Evolutionary conservation across 2,329 filamentous ascomycete species (phyloP), one percentile per base, ranked within the genome.

Genomic region (Pseudogymnoascus sp.): DNA sequence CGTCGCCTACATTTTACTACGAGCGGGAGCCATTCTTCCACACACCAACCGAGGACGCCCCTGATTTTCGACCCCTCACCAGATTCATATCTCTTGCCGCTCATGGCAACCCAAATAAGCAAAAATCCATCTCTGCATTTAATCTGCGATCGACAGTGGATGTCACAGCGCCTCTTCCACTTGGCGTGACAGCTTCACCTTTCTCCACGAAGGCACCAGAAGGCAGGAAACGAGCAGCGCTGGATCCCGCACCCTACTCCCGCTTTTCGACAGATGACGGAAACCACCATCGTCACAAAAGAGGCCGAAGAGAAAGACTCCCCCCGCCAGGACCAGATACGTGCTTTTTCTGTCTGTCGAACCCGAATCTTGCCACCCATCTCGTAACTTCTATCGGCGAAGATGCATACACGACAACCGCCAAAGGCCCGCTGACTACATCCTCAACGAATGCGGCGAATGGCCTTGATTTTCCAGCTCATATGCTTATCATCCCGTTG

Each of bases 291-390:
- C 77, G 79, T 11, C 76, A 78, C 48, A 82, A 81, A 70, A 79
- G 80, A 13, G 71, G 73, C 14, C 77, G 77, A 71, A 79, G 75
- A 64, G 76, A 74, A 71, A 81, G 79, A 23, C 77, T 75, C 5
- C 86, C 87, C 11, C 86, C 85, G 6, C 86, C 86, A 0, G 86
- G 87, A 0, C 92, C 91, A 1, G 87, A 88, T 62, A 84, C 89
- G 71, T 99, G 95, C 78, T 99, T 95, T 80, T 98, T 99, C 79
- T 99, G 95, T 74, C 82, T 99, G 10, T 93, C 91, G 5, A 97
- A 96, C 75, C 86, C 90, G 5, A 89, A 89, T 66, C 80, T 95
- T 51, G 89, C 90, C 62, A 89, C 88, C 1, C 93, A 99, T 77
- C 89, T 99, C 76, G 89, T 97, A 71, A 89, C 90, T 68, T 92